Percentiles rank a stretch among this genome's conserved stretches.
Conservation (phyloP, 2,329 filamentous ascomycete species). For the Pezicula rhizophila region DNA sequence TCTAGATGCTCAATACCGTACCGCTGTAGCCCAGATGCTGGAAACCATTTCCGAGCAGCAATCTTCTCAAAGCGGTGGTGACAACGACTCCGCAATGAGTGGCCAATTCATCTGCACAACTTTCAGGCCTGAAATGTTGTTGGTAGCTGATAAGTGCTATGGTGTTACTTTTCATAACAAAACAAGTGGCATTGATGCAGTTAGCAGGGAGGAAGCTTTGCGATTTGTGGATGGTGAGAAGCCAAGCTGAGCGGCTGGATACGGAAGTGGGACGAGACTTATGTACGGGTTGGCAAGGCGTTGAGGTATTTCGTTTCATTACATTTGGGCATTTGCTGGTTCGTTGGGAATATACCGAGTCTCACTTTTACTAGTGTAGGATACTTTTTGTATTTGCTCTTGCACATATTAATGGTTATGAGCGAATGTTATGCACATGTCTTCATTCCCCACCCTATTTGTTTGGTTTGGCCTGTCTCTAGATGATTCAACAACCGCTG, state of each 20-base stretch:
- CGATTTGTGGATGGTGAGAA: conserved; percentile 87
- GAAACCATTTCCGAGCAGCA: conserved; percentile 66
- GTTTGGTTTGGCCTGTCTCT: too few species aligned
- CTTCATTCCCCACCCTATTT: too few species aligned
- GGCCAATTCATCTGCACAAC: conserved; percentile 98
- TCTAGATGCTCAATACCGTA: conserved; percentile 94
- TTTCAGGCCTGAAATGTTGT: conserved; percentile 93
- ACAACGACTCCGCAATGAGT: conserved; percentile 33
- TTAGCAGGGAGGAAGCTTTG: conserved; percentile 78
- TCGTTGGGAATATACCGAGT: neutral
- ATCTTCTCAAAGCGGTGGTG: conserved; percentile 45
- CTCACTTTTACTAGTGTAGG: neutral
- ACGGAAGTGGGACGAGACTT: neutral
- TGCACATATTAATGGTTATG: too few species aligned
- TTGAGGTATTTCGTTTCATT: neutral
- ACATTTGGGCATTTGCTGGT: neutral
- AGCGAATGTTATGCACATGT: too few species aligned
- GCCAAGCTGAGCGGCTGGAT: conserved; percentile 15
- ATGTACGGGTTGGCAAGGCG: neutral
- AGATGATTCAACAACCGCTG: too few species aligned
- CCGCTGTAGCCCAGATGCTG: conserved; percentile 85
- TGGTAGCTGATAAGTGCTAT: conserved; percentile 95
- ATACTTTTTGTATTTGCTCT: neutral
- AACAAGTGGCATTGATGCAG: conserved; percentile 89
- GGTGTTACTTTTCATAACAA: conserved; percentile 92